Base-by-base conservation (phyloP, 2,329 filamentous ascomycete species). In the Xylariaceae sp. region DNA sequence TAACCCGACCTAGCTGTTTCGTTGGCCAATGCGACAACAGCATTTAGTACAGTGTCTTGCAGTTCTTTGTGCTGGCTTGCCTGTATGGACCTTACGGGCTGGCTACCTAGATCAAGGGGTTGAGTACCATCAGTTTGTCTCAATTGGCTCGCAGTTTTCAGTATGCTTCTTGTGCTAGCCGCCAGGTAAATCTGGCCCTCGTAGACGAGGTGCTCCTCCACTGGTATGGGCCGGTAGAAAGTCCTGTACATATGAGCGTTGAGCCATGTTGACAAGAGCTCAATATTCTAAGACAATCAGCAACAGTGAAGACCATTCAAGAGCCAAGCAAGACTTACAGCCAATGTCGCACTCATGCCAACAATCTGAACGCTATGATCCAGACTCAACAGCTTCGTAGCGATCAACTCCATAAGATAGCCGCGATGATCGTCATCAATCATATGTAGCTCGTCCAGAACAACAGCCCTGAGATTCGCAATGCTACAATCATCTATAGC, bases 401-500 rank as follows among this genome's bases (percentile, higher is more conserved):
- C 84, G 74, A 90, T 83, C 4, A 92, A 76, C 69, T 92, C 89
- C 57, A 92, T 76, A 1, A 92, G 77, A 69, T 92, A 92, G 3
- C 89, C 89, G 10, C 89, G 83, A 64, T 87, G 82, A 62, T 88
- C 86, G 69, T 92, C 89, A 66, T 90, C 86, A 50, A 92, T 79
- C 88, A 92, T 91, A 70, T 92, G 89, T n/a, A 92, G 75, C 70
- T 92, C 89, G 67, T 92, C 89, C 39, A 92, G 76, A 11, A 92
- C 87, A 15, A 91, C 82, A 9, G 86, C 77, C 51, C 82, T 83
- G 49, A 92, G 75, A 17, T 84, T 79, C n/a, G 79, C 76, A 60
- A 90, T 81, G 2, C 79, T 83, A 68, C 82, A 84, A 63, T 92
- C 87, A 62, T 89, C 86, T 64, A 92, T 89, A 11, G 88, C 86